phyloP scores from a whole-genome alignment of 768 basidiomycete species.

The Asterophora parasitica region DNA sequence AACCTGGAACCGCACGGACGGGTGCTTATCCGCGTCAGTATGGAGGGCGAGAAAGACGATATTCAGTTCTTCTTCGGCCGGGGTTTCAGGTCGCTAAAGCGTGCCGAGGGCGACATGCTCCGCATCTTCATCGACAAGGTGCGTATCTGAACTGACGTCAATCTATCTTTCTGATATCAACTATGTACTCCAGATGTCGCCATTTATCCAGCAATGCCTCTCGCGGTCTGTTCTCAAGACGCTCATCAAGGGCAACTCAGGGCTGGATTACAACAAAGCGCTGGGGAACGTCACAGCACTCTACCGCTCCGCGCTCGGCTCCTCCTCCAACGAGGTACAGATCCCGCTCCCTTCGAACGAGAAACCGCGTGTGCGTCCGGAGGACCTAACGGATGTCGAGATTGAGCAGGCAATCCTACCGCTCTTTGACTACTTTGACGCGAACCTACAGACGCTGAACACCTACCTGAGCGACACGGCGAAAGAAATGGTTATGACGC shows the following conservation, averaged over 20 bases:
- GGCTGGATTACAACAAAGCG: constrained; percentile 87
- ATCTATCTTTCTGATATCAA: no score
- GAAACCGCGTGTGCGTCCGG: constrained; percentile 72
- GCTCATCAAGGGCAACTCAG: constrained; percentile 59
- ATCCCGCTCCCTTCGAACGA: constrained; percentile 71
- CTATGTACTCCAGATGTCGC: constrained; percentile 67
- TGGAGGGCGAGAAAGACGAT: constrained; percentile 99
- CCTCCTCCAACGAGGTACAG: constrained; percentile 64
- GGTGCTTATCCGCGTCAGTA: constrained; percentile 83
- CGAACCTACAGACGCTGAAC: constrained; percentile 87
- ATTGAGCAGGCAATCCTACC: constrained; percentile 90
- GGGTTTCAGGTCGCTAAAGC: constrained; percentile 88
- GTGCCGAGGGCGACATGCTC: constrained; percentile 94
- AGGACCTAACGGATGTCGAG: constrained; percentile 86
- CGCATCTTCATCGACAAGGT: constrained; percentile 97
- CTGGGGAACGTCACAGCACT: constrained; percentile 77
- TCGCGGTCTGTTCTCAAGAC: constrained; percentile 74
- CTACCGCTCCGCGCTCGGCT: constrained; percentile 73
- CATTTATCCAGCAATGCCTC: constrained; percentile 83
- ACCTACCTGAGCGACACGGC: constrained; percentile 79
- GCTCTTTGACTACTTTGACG: constrained; percentile 94
- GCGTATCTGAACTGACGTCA: constrained; percentile 9
- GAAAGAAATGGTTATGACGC: constrained; percentile 88
- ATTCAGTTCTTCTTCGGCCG: constrained; percentile 96
- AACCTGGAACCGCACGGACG: constrained; percentile 84